These are phyloP conservation scores for Colletotrichum salicis DNA, from an alignment of 2,329 filamentous ascomycete species.

Conservation along the genomic window DNA sequence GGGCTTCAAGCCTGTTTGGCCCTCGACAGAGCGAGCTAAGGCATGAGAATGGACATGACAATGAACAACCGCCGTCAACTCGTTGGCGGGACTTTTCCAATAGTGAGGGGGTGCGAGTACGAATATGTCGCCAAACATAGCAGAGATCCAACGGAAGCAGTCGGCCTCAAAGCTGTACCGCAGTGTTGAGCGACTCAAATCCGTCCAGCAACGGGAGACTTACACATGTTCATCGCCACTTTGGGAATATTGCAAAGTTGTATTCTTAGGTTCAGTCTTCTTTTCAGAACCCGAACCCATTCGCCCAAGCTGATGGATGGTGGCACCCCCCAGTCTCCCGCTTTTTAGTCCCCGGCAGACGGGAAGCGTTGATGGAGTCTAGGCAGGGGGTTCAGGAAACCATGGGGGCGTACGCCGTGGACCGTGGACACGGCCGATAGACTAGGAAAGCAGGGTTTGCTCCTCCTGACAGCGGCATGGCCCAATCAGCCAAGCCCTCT, in stretches of 20 bases:
- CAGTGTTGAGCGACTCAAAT: background rate
- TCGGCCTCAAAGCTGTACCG: background rate
- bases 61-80: background rate
- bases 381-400: slow-evolving; percentile 1
- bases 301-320: slow-evolving; percentile 18
- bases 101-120: background rate
- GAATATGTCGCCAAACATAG: background rate
- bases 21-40: slow-evolving; percentile 10
- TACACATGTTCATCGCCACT: slow-evolving; percentile 30
- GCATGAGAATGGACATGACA: background rate
- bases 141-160: background rate
- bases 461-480: slow-evolving; percentile 15
- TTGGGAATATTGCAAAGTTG: background rate
- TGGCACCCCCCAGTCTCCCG: slow-evolving; percentile 26
- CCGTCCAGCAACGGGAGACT: slow-evolving; percentile 31
- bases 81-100: background rate
- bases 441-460: slow-evolving; percentile 20
- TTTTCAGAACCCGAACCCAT: background rate
- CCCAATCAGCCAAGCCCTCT: slow-evolving; percentile 17
- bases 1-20: slow-evolving; percentile 29
- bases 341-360: slow-evolving; percentile 21
- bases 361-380: slow-evolving; percentile 25
- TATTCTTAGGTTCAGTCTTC: background rate
- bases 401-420: slow-evolving; percentile 4
- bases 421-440: background rate